These are phyloP conservation scores for Silene latifolia DNA, from an alignment of 148 eudicot genomes.

Conservation along the genomic window DNA sequence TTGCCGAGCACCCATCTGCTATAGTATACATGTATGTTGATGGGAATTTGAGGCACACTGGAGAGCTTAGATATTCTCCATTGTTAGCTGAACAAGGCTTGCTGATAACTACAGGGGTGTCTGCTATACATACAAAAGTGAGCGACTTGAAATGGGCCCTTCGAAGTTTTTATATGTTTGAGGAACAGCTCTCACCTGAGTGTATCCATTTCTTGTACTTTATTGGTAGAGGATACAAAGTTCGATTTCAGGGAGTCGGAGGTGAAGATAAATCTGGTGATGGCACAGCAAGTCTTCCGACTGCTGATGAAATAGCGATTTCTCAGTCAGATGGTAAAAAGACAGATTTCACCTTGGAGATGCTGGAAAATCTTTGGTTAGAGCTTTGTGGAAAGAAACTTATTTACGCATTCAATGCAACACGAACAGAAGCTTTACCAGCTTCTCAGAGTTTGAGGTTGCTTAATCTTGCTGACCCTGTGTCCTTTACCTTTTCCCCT, in stretches of 20 bases:
- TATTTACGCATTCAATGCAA: conserved; percentile 88
- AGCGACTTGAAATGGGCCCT: conserved; percentile 75
- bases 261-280: conserved; percentile 64
- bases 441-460: conserved; percentile 66
- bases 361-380: conserved; percentile 65
- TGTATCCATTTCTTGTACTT: conserved; percentile 77
- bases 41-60: conserved; percentile 75
- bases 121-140: conserved; percentile 50
- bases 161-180: conserved; percentile 75
- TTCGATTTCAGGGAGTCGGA: conserved; percentile 69
- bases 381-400: conserved; percentile 83
- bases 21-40: conserved; percentile 70
- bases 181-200: conserved; percentile 74
- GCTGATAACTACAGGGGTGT: conserved; percentile 76
- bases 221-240: conserved; percentile 81
- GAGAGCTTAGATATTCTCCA: conserved; percentile 71
- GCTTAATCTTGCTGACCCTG: conserved; percentile 89
- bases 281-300: conserved; percentile 43
- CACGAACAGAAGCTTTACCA: conserved; percentile 67
- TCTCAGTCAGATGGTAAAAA: conserved; percentile 59
- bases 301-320: conserved; percentile 42
- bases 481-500: conserved; percentile 69
- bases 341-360: conserved; percentile 66
- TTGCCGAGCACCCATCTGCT: conserved; percentile 68
- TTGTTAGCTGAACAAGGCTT: conserved; percentile 62